These are phyloP conservation scores for Salix koriyanagi DNA, from an alignment of 345 rosid species.

Conservation along the genomic window DNA sequence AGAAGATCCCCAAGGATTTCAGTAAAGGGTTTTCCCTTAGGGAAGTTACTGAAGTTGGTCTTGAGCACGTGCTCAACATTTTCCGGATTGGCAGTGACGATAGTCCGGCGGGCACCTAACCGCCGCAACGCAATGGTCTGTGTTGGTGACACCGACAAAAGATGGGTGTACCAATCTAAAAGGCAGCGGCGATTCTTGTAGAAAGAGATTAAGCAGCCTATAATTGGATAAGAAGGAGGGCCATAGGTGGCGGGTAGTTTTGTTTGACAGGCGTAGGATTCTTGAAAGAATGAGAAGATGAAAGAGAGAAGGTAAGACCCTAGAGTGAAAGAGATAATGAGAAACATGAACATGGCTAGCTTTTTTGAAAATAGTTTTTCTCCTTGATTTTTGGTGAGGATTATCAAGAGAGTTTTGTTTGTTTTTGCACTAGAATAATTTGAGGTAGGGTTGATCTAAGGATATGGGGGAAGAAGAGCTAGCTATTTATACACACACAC, in stretches of 20 bases:
- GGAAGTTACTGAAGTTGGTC: conserved; percentile 59
- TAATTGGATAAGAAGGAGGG: conserved; percentile 52
- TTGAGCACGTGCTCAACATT: conserved; percentile 72
- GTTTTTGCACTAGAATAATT: not conserved
- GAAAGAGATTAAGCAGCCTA: conserved; percentile 67
- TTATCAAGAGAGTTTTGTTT: too few species aligned
- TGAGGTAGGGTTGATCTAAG: not conserved
- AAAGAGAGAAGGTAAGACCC: conserved; percentile 15
- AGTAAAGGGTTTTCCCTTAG: conserved; percentile 79
- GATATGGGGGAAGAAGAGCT: not conserved
- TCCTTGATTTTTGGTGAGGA: too few species aligned
- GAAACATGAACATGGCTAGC: conserved; percentile 6
- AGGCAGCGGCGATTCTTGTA: conserved; percentile 57
- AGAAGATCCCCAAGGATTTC: conserved; percentile 75
- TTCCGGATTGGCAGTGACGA: conserved; percentile 64
- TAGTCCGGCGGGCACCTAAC: conserved; percentile 50
- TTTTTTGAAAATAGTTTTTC: not conserved
- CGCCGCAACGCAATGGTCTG: conserved; percentile 52
- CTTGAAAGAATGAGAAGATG: not conserved
- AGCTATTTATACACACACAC: not conserved
- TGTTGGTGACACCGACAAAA: conserved; percentile 48
- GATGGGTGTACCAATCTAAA: conserved; percentile 70
- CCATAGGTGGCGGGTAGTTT: conserved; percentile 2
- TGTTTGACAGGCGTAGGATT: not conserved
- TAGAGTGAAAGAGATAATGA: conserved; percentile 9